Evolutionary conservation across 306 rosid genomes (phyloP).

Genomic region (Astragalus glycyphyllos): DNA sequence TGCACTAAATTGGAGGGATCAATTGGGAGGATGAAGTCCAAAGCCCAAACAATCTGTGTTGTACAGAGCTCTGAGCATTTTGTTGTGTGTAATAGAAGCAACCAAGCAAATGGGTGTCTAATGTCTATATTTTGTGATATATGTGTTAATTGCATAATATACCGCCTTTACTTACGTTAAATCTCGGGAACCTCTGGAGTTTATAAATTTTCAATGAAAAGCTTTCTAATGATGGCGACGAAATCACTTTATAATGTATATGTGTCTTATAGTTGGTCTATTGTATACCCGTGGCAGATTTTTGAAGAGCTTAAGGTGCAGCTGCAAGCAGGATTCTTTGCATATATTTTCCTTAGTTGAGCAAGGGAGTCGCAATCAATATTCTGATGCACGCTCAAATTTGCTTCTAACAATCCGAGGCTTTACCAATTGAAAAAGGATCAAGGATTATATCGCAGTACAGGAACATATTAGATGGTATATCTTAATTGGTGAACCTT

Average conservation of each 20-base stretch:
- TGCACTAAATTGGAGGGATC: not conserved
- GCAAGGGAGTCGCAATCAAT: slow-evolving; percentile 5
- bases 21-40: not conserved
- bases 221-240: not conserved
- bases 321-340: slow-evolving; percentile 20
- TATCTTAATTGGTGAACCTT: no score
- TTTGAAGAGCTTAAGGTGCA: slow-evolving; percentile 33
- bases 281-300: slow-evolving; percentile 46
- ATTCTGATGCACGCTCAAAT: slow-evolving; percentile 1
- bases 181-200: not conserved
- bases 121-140: not conserved
- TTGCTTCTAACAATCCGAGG: not conserved
- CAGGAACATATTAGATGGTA: not conserved
- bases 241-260: not conserved
- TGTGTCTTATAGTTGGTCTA: not conserved
- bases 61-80: not conserved
- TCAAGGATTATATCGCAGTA: not conserved
- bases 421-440: no score
- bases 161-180: not conserved
- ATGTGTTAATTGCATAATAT: not conserved
- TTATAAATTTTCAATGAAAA: not conserved
- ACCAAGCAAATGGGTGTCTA: no score
- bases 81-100: not conserved
- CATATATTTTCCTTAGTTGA: not conserved
- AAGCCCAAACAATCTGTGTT: not conserved